Evolutionary conservation across 2,329 filamentous ascomycete species (phyloP), one percentile per base, ranked within the genome.

Genomic region (Pseudogymnoascus sp.): DNA sequence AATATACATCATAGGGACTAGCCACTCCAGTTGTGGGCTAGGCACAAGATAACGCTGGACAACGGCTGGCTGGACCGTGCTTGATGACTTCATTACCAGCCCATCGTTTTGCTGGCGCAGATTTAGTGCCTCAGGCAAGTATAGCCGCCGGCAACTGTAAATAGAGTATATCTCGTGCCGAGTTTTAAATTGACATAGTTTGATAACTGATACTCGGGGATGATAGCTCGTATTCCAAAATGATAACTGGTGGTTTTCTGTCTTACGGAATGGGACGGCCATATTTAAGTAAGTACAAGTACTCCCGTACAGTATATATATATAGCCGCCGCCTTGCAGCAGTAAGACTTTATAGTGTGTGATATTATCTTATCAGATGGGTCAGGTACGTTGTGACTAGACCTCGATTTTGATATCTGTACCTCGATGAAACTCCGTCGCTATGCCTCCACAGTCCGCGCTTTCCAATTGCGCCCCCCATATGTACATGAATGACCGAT

Each of bases 11-110:
- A 57, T 57, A 57, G 28, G 50, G 17, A 57, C 50, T 33, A 57
- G 50, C 1, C 5, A 35, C 9, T 33, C 10, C 5, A 57, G 13
- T 13, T 33, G 50, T 57, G 50, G 50, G 50, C 50, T 57, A 57
- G 50, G 50, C 50, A 57, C 50, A 57, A 57, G 50, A 57, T 33
- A 57, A 19, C 50, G 28, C 28, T 57, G 50, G 7, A 57, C 50
- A 57, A 33, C 50, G 28, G 50, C n/a, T 57, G 50, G 50, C 50
- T 57, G 50, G 50, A 57, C 50, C 50, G 50, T 33, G 50, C 50
- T 53, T 28, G 10, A 57, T 57, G 50, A 57, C 50, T 57, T 57
- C 50, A 57, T 57, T 19, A 35, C 50, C 50, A 17, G n/a, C 17
- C 50, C 28, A 57, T 57, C 28, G 6, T 33, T 57, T 57, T 57